Evolutionary conservation across 2,329 filamentous ascomycete genomes (phyloP), one percentile per base, ranked within the genome.

Genomic region (Nemania diffusa): DNA sequence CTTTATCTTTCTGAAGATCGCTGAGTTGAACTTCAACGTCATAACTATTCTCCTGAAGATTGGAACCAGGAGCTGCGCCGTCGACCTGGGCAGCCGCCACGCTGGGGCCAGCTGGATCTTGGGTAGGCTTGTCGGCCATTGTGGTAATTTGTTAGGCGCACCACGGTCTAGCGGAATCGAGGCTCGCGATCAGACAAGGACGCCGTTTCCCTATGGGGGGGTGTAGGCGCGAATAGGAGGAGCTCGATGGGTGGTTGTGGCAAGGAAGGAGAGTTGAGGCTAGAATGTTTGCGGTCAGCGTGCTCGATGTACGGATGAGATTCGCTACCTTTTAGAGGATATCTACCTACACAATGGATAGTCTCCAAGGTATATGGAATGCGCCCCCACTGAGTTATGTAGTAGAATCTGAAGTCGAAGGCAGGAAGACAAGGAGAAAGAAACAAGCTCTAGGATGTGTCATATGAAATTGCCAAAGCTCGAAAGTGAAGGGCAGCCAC

Each of bases 11-110:
- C 80, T 97, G 94, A 61, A 97, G 85, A 77, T 97, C 94, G 74
- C 91, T 94, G 66, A 98, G 87, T 80, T 95, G 96, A 74, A 99
- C 93, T 76, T 97, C 91, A 72, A 99, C 95, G 72, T 96, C 91
- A 80, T 92, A 97, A 65, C 92, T 90, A 3, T 90, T 89, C 79
- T 97, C 92, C 53, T 87, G 79, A 29, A 90, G 82, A 55, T 83
- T 84, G 44, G 88, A 88, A 62, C 72, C 68, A 53, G 79, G 78
- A 42, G 76, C 74, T 52, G 78, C 74, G 55, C 79, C 80, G 56
- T 84, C 69, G 22, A 62, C 68, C 73, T 82, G 79, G n/a, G 75
- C 76, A 32, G 78, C 76, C 5, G 75, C 77, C 42, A 71, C 73
- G 34, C 74, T 27, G 22, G 62, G 22, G n/a, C 8, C 58, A 26